phyloP scores from a whole-genome alignment of 495 filamentous ascomycete species.

The Penicillium ucsense region DNA sequence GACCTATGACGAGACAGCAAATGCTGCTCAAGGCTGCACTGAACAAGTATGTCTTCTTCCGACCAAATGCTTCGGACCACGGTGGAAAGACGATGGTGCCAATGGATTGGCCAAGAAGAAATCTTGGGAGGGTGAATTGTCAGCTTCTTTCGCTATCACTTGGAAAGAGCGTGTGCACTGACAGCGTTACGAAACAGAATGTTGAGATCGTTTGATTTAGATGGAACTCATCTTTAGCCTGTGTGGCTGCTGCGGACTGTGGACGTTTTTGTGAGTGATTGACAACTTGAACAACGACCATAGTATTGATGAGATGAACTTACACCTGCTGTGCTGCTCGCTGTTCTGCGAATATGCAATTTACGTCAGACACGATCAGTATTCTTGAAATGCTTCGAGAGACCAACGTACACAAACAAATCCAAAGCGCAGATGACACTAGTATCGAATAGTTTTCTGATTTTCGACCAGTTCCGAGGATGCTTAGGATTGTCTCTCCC shows the following conservation, averaged over 20 bases:
- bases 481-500: constrained; percentile 23
- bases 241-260: constrained; percentile 25
- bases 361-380: not conserved
- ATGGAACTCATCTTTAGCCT: constrained; percentile 23
- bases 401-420: constrained; percentile 28
- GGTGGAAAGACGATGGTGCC: constrained; percentile 43
- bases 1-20: constrained; percentile 34
- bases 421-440: constrained; percentile 29
- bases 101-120: constrained; percentile 40
- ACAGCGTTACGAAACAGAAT: constrained; percentile 35
- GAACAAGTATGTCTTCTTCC: constrained; percentile 39
- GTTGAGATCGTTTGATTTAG: constrained; percentile 20
- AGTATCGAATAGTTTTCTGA: constrained; percentile 27
- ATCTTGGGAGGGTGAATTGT: constrained; percentile 16
- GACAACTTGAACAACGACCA: too few species aligned
- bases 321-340: constrained; percentile 33
- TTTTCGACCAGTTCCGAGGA: constrained; percentile 30
- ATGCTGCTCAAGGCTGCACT: constrained; percentile 33
- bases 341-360: constrained; percentile 16
- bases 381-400: not conserved
- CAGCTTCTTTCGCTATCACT: not conserved
- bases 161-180: not conserved
- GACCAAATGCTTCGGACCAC: constrained; percentile 43
- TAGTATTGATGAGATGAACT: constrained; percentile 1
- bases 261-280: too few species aligned